Conservation (phyloP, 2,329 filamentous ascomycete genomes). For the Hypoxylon sp. region DNA sequence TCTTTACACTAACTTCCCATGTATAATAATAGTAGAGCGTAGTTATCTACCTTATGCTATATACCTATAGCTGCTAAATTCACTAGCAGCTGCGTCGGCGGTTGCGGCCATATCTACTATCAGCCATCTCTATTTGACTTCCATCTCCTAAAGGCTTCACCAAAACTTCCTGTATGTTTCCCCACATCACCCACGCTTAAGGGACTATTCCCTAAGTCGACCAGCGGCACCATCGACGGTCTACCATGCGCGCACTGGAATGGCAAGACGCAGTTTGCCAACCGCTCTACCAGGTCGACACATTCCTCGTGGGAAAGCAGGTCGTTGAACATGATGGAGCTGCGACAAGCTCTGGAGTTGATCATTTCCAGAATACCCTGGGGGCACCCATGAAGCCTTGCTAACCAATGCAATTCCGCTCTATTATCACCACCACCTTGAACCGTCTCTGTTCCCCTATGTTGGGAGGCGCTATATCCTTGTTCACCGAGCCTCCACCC, state of each 20-base stretch:
- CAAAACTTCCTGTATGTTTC: conserved; percentile 41
- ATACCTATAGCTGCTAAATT: background rate
- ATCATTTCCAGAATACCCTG: conserved; percentile 81
- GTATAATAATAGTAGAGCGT: background rate
- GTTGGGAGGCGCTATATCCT: conserved; percentile 35
- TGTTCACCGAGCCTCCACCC: conserved; percentile 75
- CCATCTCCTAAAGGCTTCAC: conserved; percentile 50
- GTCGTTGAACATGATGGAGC: conserved; percentile 91
- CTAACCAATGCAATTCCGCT: conserved; percentile 66
- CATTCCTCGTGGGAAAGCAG: conserved; percentile 72
- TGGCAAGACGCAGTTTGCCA: conserved; percentile 78
- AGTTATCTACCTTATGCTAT: background rate
- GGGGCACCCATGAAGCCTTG: conserved; percentile 78
- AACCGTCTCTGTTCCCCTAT: background rate
- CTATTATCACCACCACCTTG: conserved; percentile 19
- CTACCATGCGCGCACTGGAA: conserved; percentile 89
- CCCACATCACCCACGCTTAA: conserved; percentile 14
- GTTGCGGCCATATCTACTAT: background rate
- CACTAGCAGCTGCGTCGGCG: background rate
- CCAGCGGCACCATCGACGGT: conserved; percentile 75
- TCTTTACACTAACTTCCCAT: background rate
- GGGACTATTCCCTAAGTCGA: conserved; percentile 62
- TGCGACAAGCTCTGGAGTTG: conserved; percentile 82
- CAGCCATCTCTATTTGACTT: conserved; percentile 24
- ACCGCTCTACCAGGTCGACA: conserved; percentile 65